A percentile compares a stretch with the other conserved stretches of the same genome.
These are phyloP conservation scores for Aureococcus anophagefferens DNA, from an alignment of 108 stramenopile species.

Conservation along the genomic window DNA sequence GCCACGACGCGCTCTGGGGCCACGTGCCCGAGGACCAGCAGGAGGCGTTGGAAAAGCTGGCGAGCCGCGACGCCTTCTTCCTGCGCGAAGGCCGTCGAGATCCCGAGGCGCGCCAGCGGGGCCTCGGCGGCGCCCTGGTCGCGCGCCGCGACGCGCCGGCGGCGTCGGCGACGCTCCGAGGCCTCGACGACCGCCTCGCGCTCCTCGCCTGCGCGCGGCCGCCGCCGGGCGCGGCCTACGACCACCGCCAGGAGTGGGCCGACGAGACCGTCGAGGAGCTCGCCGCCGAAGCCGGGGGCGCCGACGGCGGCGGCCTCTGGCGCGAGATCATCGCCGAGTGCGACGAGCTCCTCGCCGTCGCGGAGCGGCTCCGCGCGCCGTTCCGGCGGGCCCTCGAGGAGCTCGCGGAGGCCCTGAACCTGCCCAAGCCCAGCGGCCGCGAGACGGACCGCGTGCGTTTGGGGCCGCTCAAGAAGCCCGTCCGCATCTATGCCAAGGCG, in stretches of 20 bases:
- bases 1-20: neutral
- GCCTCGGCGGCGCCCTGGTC: neutral
- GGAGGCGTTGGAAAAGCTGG: neutral
- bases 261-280: neutral
- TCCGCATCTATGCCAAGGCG: neutral
- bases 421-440: neutral
- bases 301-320: conserved; percentile 3
- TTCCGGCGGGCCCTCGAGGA: neutral
- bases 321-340: neutral
- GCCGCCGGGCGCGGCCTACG: neutral
- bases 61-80: neutral
- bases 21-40: neutral
- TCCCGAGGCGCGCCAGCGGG: neutral
- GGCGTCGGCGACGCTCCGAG: neutral
- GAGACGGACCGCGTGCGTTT: neutral
- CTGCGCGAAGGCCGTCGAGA: neutral
- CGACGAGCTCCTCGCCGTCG: neutral
- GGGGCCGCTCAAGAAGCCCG: conserved; percentile 2
- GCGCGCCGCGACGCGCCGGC: neutral
- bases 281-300: neutral
- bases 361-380: neutral
- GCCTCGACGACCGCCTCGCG: neutral
- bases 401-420: neutral
- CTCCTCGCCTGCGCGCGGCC: neutral
- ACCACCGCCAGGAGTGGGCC: neutral